A percentile compares a stretch with the other conserved stretches of the same genome.
These are phyloP conservation scores for Hypoxylon sp. DNA, from an alignment of 2,329 filamentous ascomycete genomes.

Conservation along the genomic window DNA sequence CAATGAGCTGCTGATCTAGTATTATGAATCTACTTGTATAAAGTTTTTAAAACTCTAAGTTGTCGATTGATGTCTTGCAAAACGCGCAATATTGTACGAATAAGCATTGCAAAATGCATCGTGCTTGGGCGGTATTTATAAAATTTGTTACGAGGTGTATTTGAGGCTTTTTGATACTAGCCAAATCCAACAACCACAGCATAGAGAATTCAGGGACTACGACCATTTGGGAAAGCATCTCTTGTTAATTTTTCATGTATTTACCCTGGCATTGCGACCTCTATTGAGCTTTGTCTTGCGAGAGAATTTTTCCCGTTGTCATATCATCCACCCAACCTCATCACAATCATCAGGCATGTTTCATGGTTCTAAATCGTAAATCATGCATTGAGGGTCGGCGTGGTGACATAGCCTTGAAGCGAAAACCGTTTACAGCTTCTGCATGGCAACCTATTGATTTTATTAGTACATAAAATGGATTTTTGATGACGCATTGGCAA, in stretches of 20 bases:
- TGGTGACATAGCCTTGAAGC: constrained; percentile 40
- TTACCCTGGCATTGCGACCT: constrained; percentile 46
- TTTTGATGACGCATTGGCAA: constrained; percentile 29
- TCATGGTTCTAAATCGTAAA: constrained; percentile 52
- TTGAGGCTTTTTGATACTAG: too few relatives aligned
- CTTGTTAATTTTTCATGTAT: constrained; percentile 43
- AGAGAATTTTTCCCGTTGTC: constrained; percentile 44
- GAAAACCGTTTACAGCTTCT: constrained; percentile 81
- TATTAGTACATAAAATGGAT: constrained; percentile 36
- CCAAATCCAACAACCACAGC: constrained; percentile 7
- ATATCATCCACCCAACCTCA: constrained; percentile 50
- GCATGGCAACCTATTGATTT: constrained; percentile 76
- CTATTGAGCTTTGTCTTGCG: constrained; percentile 47
- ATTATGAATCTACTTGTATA: constrained; percentile 16
- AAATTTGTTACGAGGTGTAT: not conserved
- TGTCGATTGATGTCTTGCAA: constrained; percentile 9
- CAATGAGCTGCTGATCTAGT: constrained; percentile 4
- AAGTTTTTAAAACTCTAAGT: constrained; percentile 4
- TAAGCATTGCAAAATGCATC: not conserved
- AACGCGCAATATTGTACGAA: not conserved
- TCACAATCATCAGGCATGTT: constrained; percentile 53
- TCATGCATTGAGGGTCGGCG: constrained; percentile 52
- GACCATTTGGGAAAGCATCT: constrained; percentile 33
- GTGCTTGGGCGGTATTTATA: not conserved
- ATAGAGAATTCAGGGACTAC: not conserved